Evolutionary conservation across 305 asterid genomes (phyloP).

Genomic region (Fraxinus latifolia): DNA sequence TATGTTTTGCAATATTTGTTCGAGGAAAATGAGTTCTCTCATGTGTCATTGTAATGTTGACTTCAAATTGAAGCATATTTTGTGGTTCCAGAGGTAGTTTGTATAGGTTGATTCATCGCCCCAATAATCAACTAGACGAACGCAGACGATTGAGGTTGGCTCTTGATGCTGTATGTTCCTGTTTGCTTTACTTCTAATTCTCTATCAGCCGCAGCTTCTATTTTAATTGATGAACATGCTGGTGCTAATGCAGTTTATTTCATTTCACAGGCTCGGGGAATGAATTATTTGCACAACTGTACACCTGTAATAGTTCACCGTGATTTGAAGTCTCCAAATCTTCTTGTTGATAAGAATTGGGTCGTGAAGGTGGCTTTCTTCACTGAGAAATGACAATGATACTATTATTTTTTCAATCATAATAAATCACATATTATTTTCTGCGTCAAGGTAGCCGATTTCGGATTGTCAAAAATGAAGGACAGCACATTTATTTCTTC

Average conservation of each 20-base stretch:
- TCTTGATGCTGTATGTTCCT: conserved; percentile 76
- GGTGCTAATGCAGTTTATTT: conserved; percentile 21
- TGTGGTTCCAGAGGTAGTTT: conserved; percentile 80
- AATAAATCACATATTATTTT: conserved; percentile 21
- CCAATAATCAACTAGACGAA: conserved; percentile 86
- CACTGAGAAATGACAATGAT: conserved; percentile 20
- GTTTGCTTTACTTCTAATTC: conserved; percentile 17
- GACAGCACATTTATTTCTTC: conserved; percentile 95
- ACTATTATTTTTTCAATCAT: conserved; percentile 19
- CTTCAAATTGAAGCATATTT: conserved; percentile 23
- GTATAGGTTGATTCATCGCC: conserved; percentile 89
- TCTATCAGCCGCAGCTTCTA: conserved; percentile 18
- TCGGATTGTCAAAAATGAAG: conserved; percentile 90
- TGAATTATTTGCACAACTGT: conserved; percentile 96
- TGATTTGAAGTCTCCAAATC: conserved; percentile 95
- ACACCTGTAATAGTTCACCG: conserved; percentile 92
- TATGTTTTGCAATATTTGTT: conserved; percentile 7
- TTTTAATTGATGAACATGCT: conserved; percentile 18
- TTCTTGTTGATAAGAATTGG: conserved; percentile 97
- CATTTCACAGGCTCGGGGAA: conserved; percentile 81
- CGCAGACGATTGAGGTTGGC: conserved; percentile 94
- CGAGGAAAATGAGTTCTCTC: conserved; percentile 14
- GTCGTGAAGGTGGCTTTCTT: conserved; percentile 75
- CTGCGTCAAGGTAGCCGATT: conserved; percentile 77
- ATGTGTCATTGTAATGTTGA: not conserved